Evolutionary conservation across 2,329 filamentous ascomycete genomes (phyloP).

Genomic region (Hymenoscyphus infarciens): DNA sequence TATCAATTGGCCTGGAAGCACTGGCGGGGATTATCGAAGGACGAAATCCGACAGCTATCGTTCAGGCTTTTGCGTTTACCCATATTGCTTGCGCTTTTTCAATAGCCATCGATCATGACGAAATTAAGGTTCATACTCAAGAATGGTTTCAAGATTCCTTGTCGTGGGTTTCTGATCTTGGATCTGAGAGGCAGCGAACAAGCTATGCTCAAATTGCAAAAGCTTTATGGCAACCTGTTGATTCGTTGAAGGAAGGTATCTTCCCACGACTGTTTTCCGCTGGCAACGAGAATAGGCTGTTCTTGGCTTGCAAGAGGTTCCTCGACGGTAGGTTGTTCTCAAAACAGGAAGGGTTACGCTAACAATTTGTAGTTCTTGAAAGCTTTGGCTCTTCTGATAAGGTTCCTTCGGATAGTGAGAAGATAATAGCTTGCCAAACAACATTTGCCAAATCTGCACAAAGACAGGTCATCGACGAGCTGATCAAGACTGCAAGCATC

Average conservation of each 20-base stretch:
- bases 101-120: constrained; percentile 23
- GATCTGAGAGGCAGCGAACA: constrained; percentile 20
- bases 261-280: neutral
- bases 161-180: constrained; percentile 20
- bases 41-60: constrained; percentile 26
- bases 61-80: constrained; percentile 29
- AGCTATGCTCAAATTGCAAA: constrained; percentile 24
- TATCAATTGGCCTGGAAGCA: constrained; percentile 28
- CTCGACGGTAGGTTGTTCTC: constrained; percentile 24
- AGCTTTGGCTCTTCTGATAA: constrained; percentile 14
- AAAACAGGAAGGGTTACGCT: neutral
- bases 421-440: constrained; percentile 16
- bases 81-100: constrained; percentile 29
- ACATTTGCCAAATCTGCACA: constrained; percentile 21
- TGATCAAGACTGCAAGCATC: constrained; percentile 21
- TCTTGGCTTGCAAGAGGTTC: constrained; percentile 22
- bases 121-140: constrained; percentile 21
- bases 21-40: constrained; percentile 27
- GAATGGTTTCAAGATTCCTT: constrained; percentile 28
- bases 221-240: constrained; percentile 27
- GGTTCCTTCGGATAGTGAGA: neutral
- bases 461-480: constrained; percentile 23
- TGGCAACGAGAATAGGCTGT: constrained; percentile 15
- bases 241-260: constrained; percentile 6
- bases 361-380: constrained; percentile 21